A percentile compares a stretch with the other conserved stretches of the same genome.
Conservation (phyloP, 106 monocot genomes). For the Allium sativum region DNA sequence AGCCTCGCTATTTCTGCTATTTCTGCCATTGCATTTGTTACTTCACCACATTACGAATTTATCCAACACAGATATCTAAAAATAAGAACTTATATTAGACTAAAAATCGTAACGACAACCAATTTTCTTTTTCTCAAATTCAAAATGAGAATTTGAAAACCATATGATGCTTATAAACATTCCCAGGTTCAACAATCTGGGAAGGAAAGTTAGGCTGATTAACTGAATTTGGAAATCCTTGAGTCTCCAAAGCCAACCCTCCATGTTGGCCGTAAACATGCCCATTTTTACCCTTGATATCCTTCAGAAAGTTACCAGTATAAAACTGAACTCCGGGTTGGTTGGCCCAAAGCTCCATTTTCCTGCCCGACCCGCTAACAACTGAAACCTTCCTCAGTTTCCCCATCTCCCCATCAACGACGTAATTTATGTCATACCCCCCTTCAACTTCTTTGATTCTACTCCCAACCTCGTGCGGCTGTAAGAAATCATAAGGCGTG, state of each 20-base stretch:
- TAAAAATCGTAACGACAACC: neutral
- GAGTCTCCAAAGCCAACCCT: conserved; percentile 53
- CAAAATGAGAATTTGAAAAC: conserved; percentile 44
- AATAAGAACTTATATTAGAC: too few relatives aligned
- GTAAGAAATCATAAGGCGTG: conserved; percentile 41
- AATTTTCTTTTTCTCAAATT: neutral
- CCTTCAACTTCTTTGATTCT: conserved; percentile 14
- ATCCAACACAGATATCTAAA: too few relatives aligned
- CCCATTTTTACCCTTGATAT: conserved; percentile 37
- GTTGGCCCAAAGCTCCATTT: conserved; percentile 46
- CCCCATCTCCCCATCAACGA: conserved; percentile 23
- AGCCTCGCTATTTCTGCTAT: too few relatives aligned
- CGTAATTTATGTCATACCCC: conserved; percentile 69
- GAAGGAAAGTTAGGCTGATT: conserved; percentile 60
- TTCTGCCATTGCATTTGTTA: too few relatives aligned
- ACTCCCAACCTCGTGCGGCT: conserved; percentile 24
- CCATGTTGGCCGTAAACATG: conserved; percentile 24
- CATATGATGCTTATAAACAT: conserved; percentile 52
- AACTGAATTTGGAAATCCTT: conserved; percentile 51
- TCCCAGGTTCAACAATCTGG: conserved; percentile 52
- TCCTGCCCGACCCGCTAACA: conserved; percentile 24
- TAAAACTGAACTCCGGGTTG: conserved; percentile 55
- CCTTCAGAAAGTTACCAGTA: conserved; percentile 29
- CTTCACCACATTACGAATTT: too few relatives aligned
- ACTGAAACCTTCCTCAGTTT: conserved; percentile 38